Base-by-base conservation (phyloP, 371 early-diverging fungal genomes). In the Mucor indicus region DNA sequence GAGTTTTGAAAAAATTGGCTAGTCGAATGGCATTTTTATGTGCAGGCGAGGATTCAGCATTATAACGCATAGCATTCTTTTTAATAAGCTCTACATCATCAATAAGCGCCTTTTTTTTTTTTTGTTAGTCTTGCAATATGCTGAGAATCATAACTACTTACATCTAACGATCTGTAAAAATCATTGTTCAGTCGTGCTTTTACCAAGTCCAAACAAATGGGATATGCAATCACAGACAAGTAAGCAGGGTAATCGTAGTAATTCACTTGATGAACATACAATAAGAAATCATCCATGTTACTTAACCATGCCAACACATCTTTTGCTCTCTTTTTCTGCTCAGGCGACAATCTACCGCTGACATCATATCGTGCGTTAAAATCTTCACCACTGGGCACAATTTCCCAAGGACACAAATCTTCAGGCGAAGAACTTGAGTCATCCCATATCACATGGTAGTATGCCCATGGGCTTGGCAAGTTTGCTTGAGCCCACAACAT, bases 231-330 rank as follows among this genome's bases (percentile, higher is more conserved):
- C 24, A 72, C 50, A 10, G 75, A 58, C 32, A 84, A 64, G 60
- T 90, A 90, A 31, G 80, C 72, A 0, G 84, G 79, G 39, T 86
- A 85, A 8, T 64, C 71, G 40, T 64, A 75, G 51, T 78, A 84
- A 44, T 87, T 82, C 13, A 90, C 90, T 44, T 80, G 75, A 1
- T 73, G 68, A 17, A 83, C 78, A 62, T 87, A 89, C 38, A 83
- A 74, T 23, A 48, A 69, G 42, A 81, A 81, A 7, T 80, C 81
- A 0, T 68, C 65, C n/a, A 51, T 46, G 10, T 42, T 48, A 4
- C 55, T 54, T 30, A 81, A 46, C 62, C 60, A 68, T 1, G 48
- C 46, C 1, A 84, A 42, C 12, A 72, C 48, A 16, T 67, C 65
- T 10, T 48, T 56, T 4, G 73, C 70, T 11, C 77, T 59, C 15